Evolutionary conservation across 371 early-diverging fungal species (phyloP).

Genomic region (Apophysomyces sp.): DNA sequence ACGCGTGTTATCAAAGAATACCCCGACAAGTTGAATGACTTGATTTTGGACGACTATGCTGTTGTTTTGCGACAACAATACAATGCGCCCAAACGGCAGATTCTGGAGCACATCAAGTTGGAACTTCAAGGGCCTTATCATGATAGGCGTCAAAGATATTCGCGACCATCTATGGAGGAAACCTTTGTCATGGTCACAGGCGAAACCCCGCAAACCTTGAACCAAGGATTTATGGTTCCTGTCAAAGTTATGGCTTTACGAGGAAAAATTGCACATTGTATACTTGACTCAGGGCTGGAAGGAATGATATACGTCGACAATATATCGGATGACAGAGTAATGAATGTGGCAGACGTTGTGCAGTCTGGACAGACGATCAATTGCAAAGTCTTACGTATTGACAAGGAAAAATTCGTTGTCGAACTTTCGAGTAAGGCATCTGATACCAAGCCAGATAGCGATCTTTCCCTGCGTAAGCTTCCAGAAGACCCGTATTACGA

Average conservation of each 20-base stretch:
- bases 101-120: slow-evolving; percentile 81
- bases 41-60: slow-evolving; percentile 91
- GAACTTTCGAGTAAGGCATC: slow-evolving; percentile 68
- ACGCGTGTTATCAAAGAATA: slow-evolving; percentile 80
- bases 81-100: slow-evolving; percentile 75
- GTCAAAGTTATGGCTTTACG: slow-evolving; percentile 62
- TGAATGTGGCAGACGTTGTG: slow-evolving; percentile 60
- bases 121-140: slow-evolving; percentile 86
- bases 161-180: slow-evolving; percentile 58
- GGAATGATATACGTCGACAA: slow-evolving; percentile 75
- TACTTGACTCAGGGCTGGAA: slow-evolving; percentile 82
- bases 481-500: slow-evolving; percentile 73
- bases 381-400: slow-evolving; percentile 76
- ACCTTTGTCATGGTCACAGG: slow-evolving; percentile 89
- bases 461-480: slow-evolving; percentile 43
- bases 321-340: slow-evolving; percentile 60
- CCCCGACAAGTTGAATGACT: slow-evolving; percentile 79
- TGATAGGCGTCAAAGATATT: slow-evolving; percentile 74
- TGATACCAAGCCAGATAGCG: slow-evolving; percentile 50
- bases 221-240: slow-evolving; percentile 66
- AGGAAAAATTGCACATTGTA: slow-evolving; percentile 73
- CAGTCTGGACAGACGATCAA: slow-evolving; percentile 68
- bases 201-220: slow-evolving; percentile 73
- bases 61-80: slow-evolving; percentile 74
- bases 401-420: slow-evolving; percentile 75